Percentiles rank a stretch among this genome's conserved stretches.
Conservation (phyloP, 306 rosid genomes). For the Acacia acuminata region DNA sequence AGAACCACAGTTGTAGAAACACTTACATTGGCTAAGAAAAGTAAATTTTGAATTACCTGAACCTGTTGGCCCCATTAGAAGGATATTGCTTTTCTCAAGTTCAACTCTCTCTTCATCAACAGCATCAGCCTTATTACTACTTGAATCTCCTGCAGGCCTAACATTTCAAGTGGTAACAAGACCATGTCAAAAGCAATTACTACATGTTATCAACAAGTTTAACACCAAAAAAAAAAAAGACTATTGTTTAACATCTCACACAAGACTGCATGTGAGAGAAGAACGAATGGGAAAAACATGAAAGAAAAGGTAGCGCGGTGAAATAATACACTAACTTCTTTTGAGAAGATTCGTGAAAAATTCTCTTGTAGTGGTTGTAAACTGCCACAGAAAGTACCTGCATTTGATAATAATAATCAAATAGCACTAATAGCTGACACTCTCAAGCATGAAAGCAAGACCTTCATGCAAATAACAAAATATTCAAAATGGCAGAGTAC, state of each 20-base stretch:
- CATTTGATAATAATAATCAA: neutral
- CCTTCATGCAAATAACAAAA: neutral
- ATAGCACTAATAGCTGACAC: neutral
- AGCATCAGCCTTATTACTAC: constrained; percentile 42
- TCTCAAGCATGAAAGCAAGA: neutral
- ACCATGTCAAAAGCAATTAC: constrained; percentile 35
- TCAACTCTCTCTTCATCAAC: constrained; percentile 82
- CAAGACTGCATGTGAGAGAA: neutral
- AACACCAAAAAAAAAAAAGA: neutral
- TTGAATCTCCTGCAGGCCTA: constrained; percentile 85
- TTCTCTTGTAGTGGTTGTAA: constrained; percentile 93
- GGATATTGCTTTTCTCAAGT: constrained; percentile 95
- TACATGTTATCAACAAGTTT: constrained; percentile 7
- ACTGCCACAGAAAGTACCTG: constrained; percentile 97
- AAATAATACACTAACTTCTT: constrained; percentile 61
- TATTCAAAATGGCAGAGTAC: neutral
- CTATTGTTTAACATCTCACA: neutral
- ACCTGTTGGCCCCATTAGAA: constrained; percentile 97
- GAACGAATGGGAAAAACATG: neutral
- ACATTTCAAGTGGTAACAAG: constrained; percentile 48
- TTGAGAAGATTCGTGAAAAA: constrained; percentile 58
- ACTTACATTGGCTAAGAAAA: constrained; percentile 5
- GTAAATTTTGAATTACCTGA: constrained; percentile 67
- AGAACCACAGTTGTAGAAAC: neutral
- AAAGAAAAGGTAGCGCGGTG: neutral